phyloP scores from a whole-genome alignment of 805 yeast genomes.

The Starmerella floris region DNA sequence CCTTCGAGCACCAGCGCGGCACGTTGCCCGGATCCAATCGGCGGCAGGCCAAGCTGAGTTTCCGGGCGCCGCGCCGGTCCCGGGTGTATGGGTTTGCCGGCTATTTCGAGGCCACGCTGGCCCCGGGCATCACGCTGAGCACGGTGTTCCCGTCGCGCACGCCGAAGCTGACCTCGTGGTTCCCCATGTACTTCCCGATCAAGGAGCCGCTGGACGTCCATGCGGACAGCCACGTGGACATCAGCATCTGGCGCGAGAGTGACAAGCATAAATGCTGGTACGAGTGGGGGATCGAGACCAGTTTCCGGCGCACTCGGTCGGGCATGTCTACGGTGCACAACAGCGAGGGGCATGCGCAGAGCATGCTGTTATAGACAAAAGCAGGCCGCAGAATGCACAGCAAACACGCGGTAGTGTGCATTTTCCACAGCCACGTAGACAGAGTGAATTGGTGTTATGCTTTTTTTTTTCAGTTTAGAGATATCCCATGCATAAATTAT shows the following conservation, averaged over 20 bases:
- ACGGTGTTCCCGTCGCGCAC: slow-evolving; percentile 36
- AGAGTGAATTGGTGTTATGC: too few species aligned
- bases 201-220: slow-evolving; percentile 39
- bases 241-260: slow-evolving; percentile 38
- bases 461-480: too few species aligned
- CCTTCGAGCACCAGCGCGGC: slow-evolving; percentile 34
- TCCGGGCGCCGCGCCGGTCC: slow-evolving; percentile 38
- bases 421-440: too few species aligned
- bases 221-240: slow-evolving; percentile 43
- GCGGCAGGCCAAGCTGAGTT: slow-evolving; percentile 26
- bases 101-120: slow-evolving; percentile 57
- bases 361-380: slow-evolving; percentile 4
- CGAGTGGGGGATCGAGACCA: slow-evolving; percentile 37
- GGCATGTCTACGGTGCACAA: slow-evolving; percentile 25
- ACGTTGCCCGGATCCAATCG: slow-evolving; percentile 2
- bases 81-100: slow-evolving; percentile 66
- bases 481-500: too few species aligned
- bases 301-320: slow-evolving; percentile 16
- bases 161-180: slow-evolving; percentile 46
- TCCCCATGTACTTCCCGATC: slow-evolving; percentile 53
- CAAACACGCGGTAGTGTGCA: too few species aligned
- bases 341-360: slow-evolving; percentile 19
- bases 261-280: slow-evolving; percentile 43
- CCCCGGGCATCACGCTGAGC: slow-evolving; percentile 42
- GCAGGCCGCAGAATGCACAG: too few species aligned